Evolutionary conservation across 1,284 basidiomycete genomes (phyloP), one percentile per base, ranked within the genome.

Genomic region (Gomphus bonarii): DNA sequence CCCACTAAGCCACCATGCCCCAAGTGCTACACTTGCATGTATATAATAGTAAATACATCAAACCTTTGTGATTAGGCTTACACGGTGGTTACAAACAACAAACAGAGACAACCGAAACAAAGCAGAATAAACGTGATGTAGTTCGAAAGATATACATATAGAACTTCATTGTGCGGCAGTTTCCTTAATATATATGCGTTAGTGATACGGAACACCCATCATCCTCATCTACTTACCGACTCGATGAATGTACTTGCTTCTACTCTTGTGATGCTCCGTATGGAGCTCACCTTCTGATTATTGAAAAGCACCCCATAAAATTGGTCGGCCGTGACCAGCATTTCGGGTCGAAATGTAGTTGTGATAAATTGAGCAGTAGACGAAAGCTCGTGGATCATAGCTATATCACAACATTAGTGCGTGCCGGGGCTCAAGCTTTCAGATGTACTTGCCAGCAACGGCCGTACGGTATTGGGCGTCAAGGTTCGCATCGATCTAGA

Each of bases 251-350:
- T 84, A 76, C 85, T 82, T 3, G 91, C 91, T 63, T 95, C 88
- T 64, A 90, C 89, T 48, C 84, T 77, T 62, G 82, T 85, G 69
- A 94, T 95, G 38, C 79, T 75, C 52, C 87, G 79, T 58, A 95
- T 91, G 3, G 87, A 89, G 59, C 88, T 91, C 61, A 99, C 80
- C 71, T 99, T 99, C 67, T 95, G 89, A 63, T 88, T 91, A 70
- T 95, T 93, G 74, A 98, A 99, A 61, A 97, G 75, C n/a, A 99
- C 97, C n/a, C 97, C 97, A 63, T 97, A 98, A 69, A 95, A 97
- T 67, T 95, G 92, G 70, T 97, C 92, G 0, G 95, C 94, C 1
- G 90, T 87, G 9, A 90, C 88, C 59, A 98, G 78, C 89, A 99
- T 93, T 72, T 99, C 97, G 0, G 94, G 90, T 58, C 95, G 79